Conservation (phyloP, 352 stramenopile species). For the Ophiocytium majus region DNA sequence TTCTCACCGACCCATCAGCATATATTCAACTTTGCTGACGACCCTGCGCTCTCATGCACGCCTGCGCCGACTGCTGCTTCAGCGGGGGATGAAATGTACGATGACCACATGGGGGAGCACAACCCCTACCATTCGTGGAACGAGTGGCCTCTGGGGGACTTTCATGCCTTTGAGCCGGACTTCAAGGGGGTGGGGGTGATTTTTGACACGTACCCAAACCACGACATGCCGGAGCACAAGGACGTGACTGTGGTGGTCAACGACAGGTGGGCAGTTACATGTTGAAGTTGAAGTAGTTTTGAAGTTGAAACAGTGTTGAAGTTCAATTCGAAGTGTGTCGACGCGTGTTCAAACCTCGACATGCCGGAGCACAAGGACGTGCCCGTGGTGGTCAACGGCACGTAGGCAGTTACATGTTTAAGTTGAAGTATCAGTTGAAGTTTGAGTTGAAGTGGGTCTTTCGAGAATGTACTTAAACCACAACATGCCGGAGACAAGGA, state of each 20-base stretch:
- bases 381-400: too few species aligned
- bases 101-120: background rate
- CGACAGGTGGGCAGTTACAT: conserved; percentile 47
- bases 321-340: conserved; percentile 22
- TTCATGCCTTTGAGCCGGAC: conserved; percentile 30
- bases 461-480: too few species aligned
- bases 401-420: too few species aligned
- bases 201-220: conserved; percentile 65
- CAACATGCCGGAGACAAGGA: too few species aligned
- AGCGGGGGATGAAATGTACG: background rate
- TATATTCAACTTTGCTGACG: too few species aligned
- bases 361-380: too few species aligned
- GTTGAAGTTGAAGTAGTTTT: background rate
- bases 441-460: too few species aligned
- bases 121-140: conserved; percentile 13
- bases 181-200: conserved; percentile 62
- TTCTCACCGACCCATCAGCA: too few species aligned
- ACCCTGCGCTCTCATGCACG: too few species aligned
- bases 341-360: conserved; percentile 20
- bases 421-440: too few species aligned
- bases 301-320: conserved; percentile 11
- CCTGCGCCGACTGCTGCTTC: too few species aligned
- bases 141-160: conserved; percentile 33
- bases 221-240: conserved; percentile 55
- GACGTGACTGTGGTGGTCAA: conserved; percentile 65